These are phyloP conservation scores for Ilyonectria mors-panacis DNA, from an alignment of 2,329 filamentous ascomycete genomes.

Conservation along the genomic window DNA sequence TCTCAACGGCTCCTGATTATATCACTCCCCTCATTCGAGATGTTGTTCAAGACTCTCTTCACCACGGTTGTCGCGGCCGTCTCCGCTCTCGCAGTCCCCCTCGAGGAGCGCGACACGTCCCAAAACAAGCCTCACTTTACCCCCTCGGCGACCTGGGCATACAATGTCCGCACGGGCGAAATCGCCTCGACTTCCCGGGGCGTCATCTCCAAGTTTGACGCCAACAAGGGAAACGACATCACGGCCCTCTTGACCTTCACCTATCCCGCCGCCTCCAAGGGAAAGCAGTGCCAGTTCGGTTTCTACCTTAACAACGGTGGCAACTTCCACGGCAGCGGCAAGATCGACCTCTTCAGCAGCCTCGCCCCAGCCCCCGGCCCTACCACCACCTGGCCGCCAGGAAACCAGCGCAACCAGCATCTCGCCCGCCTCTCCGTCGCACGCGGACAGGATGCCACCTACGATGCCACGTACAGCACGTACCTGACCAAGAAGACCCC, in stretches of 20 bases:
- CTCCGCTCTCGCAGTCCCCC: slow-evolving; percentile 39
- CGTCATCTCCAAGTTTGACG: slow-evolving; percentile 39
- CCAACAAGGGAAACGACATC: slow-evolving; percentile 46
- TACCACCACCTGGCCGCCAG: slow-evolving; percentile 40
- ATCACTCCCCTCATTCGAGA: slow-evolving; percentile 18
- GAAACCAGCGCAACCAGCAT: slow-evolving; percentile 47
- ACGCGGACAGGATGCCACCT: slow-evolving; percentile 24
- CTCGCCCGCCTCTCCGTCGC: slow-evolving; percentile 34
- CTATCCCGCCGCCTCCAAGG: slow-evolving; percentile 41
- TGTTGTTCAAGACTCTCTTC: slow-evolving; percentile 43
- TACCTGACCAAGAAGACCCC: slow-evolving; percentile 36
- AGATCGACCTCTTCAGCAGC: slow-evolving; percentile 49
- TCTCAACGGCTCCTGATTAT: not conserved
- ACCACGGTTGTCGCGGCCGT: slow-evolving; percentile 37
- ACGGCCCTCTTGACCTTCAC: slow-evolving; percentile 50
- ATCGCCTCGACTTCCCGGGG: slow-evolving; percentile 34
- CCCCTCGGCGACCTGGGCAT: slow-evolving; percentile 42
- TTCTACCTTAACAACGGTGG: slow-evolving; percentile 44
- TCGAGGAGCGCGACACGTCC: slow-evolving; percentile 29
- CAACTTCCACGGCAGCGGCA: slow-evolving; percentile 41
- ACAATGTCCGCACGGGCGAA: slow-evolving; percentile 44
- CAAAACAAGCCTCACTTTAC: slow-evolving; percentile 30
- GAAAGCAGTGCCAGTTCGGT: slow-evolving; percentile 46
- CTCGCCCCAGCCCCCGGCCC: slow-evolving; percentile 39
- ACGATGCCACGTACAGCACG: slow-evolving; percentile 36